These are phyloP conservation scores for Penicillium sp. DNA, from an alignment of 2,329 filamentous ascomycete genomes.

Conservation along the genomic window DNA sequence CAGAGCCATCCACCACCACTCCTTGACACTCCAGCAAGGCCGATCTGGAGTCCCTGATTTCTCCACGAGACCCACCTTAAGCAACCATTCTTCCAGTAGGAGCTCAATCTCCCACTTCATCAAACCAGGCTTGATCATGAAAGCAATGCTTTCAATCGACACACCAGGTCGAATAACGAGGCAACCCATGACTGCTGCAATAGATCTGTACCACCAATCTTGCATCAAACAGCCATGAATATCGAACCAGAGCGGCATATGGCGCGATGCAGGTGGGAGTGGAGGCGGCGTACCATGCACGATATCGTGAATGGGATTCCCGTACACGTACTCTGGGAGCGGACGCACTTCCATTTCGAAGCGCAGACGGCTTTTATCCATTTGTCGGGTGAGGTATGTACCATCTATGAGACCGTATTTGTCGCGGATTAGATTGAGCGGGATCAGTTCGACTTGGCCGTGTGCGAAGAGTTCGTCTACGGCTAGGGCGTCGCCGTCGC, in stretches of 20 bases:
- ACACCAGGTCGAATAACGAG: constrained; percentile 44
- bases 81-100: constrained; percentile 42
- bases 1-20: constrained; percentile 45
- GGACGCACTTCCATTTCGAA: constrained; percentile 45
- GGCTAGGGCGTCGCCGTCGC: constrained; percentile 46
- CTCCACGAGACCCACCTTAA: constrained; percentile 23
- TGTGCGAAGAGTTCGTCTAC: constrained; percentile 43
- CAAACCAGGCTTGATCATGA: constrained; percentile 40
- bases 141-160: constrained; percentile 33
- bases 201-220: constrained; percentile 44
- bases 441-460: constrained; percentile 36
- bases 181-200: constrained; percentile 44
- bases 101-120: constrained; percentile 44
- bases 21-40: constrained; percentile 33
- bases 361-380: constrained; percentile 45
- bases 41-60: constrained; percentile 11
- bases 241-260: constrained; percentile 51
- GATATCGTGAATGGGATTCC: constrained; percentile 35
- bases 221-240: constrained; percentile 42
- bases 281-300: constrained; percentile 26
- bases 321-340: constrained; percentile 38
- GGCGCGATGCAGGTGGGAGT: constrained; percentile 19
- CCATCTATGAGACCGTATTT: constrained; percentile 49
- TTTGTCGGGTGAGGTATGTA: constrained; percentile 47
- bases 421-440: constrained; percentile 42